phyloP scores from a whole-genome alignment of 148 eudicot genomes.

The Silene uniflora region DNA sequence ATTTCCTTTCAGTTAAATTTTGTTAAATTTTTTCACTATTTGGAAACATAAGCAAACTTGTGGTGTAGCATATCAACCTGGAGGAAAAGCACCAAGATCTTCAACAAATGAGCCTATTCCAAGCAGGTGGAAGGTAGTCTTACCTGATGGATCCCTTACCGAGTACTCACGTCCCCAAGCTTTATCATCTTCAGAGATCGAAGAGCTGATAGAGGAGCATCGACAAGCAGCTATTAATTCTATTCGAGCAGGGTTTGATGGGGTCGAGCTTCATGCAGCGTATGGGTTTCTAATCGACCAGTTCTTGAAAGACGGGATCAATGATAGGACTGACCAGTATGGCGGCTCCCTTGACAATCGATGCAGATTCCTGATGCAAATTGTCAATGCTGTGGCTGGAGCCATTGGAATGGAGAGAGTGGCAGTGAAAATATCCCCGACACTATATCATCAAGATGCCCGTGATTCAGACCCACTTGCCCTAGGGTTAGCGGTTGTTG shows the following conservation, averaged over 20 bases:
- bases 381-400: conserved; percentile 42
- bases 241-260: conserved; percentile 90
- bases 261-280: conserved; percentile 77
- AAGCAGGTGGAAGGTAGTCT: conserved; percentile 56
- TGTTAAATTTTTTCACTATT: too few relatives aligned
- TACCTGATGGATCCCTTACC: conserved; percentile 60
- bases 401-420: conserved; percentile 60
- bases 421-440: conserved; percentile 67
- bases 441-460: conserved; percentile 60
- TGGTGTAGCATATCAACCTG: conserved; percentile 79
- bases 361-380: conserved; percentile 57
- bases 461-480: conserved; percentile 66
- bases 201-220: conserved; percentile 45
- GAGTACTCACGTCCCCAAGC: conserved; percentile 59
- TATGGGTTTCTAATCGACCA: conserved; percentile 86
- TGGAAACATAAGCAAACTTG: too few relatives aligned
- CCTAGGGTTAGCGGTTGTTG: conserved; percentile 67
- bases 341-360: conserved; percentile 76
- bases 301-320: conserved; percentile 75
- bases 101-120: conserved; percentile 76
- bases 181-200: conserved; percentile 45
- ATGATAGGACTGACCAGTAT: conserved; percentile 64
- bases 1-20: too few relatives aligned
- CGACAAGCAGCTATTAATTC: conserved; percentile 80
- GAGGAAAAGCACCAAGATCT: conserved; percentile 55